Evolutionary conservation across 768 basidiomycete genomes (phyloP).

Genomic region (Mrakia frigida): DNA sequence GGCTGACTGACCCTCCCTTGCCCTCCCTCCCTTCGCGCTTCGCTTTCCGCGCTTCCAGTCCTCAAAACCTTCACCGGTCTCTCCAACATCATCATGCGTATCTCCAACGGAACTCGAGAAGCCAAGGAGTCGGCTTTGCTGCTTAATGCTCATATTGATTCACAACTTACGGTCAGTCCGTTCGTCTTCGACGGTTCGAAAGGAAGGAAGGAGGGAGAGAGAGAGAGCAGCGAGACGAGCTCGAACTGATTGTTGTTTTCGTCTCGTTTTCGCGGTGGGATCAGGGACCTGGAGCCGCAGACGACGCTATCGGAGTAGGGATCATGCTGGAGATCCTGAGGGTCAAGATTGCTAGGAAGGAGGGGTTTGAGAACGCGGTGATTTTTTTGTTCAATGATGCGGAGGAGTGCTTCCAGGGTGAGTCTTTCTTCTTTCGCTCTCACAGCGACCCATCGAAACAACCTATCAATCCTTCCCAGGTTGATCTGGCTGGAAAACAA

Average conservation of each 20-base stretch:
- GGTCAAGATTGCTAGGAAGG: slow-evolving; percentile 14
- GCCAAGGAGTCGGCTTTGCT: slow-evolving; percentile 18
- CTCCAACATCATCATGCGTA: slow-evolving; percentile 27
- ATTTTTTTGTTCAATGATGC: slow-evolving; percentile 33
- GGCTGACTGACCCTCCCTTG: no score
- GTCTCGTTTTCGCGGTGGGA: no score
- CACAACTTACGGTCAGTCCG: background rate
- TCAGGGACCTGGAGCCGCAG: slow-evolving; percentile 26
- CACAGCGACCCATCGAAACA: no score
- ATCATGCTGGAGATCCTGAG: slow-evolving; percentile 31
- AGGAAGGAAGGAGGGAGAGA: no score
- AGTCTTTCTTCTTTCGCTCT: no score
- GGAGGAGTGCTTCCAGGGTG: slow-evolving; percentile 23
- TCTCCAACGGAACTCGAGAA: slow-evolving; percentile 15
- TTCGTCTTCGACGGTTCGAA: no score
- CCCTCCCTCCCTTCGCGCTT: no score
- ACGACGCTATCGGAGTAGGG: slow-evolving; percentile 21
- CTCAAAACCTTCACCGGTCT: slow-evolving; percentile 32
- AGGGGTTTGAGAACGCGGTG: slow-evolving; percentile 15
- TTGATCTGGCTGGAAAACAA: background rate
- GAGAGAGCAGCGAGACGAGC: no score
- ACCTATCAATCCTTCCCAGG: no score
- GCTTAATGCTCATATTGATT: slow-evolving; percentile 32
- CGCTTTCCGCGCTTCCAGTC: slow-evolving; percentile 5
- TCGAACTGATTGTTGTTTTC: no score